These are phyloP conservation scores for Tilletiaria anomala DNA, from an alignment of 1,284 basidiomycete species.

Conservation along the genomic window DNA sequence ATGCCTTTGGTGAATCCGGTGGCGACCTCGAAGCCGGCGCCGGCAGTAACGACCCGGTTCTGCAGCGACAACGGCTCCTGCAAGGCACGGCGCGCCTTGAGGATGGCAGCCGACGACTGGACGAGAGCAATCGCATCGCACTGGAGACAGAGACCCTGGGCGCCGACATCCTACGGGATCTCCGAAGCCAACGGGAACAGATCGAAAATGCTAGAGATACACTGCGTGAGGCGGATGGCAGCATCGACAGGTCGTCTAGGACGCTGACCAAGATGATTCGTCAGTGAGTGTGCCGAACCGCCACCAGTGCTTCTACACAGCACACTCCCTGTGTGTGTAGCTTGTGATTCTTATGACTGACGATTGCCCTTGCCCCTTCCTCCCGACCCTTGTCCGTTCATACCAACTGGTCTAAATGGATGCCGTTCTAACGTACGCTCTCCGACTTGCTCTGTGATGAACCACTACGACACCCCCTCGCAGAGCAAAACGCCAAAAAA, in stretches of 20 bases:
- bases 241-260: constrained; percentile 48
- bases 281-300: constrained; percentile 43
- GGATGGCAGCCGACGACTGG: constrained; percentile 51
- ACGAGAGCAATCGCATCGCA: constrained; percentile 81
- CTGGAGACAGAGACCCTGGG: constrained; percentile 93
- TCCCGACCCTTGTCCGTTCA: background rate
- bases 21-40: constrained; percentile 8
- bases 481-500: constrained; percentile 37
- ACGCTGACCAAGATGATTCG: constrained; percentile 53
- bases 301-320: background rate
- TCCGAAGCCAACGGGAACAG: constrained; percentile 80
- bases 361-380: too few relatives aligned
- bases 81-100: constrained; percentile 41
- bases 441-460: background rate
- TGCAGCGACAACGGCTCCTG: constrained; percentile 42
- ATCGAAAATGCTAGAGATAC: constrained; percentile 86
- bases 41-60: constrained; percentile 7
- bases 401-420: constrained; percentile 3
- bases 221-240: constrained; percentile 47
- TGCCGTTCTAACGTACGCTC: background rate
- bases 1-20: constrained; percentile 9
- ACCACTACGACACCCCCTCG: background rate
- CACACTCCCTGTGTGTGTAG: background rate
- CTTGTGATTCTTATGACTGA: too few relatives aligned
- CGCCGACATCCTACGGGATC: constrained; percentile 72